A percentile compares a stretch with the other conserved stretches of the same genome.
phyloP scores from a whole-genome alignment of 192 early-diverging fungal genomes.

The Entophlyctis luteolus region DNA sequence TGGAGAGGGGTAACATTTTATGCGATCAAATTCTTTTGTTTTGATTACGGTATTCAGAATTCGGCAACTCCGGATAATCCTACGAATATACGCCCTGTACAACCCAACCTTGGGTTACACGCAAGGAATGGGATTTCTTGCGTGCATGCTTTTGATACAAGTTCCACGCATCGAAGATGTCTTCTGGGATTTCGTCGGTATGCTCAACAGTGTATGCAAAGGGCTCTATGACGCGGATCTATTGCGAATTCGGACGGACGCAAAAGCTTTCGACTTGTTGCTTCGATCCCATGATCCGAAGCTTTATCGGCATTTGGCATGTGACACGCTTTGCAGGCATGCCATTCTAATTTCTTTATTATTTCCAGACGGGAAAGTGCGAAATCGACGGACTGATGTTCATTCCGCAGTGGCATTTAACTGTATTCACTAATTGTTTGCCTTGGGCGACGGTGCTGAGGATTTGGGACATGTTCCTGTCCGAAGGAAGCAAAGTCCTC shows the following conservation, averaged over 20 bases:
- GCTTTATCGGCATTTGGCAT: constrained; percentile 67
- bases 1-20: constrained; percentile 44
- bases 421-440: constrained; percentile 77
- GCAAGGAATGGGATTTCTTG: constrained; percentile 93
- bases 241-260: constrained; percentile 73
- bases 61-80: constrained; percentile 61
- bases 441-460: constrained; percentile 85
- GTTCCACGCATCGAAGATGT: constrained; percentile 73
- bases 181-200: constrained; percentile 83
- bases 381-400: constrained; percentile 82
- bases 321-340: not conserved
- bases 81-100: constrained; percentile 84
- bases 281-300: constrained; percentile 64
- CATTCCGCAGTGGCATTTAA: constrained; percentile 91
- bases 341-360: not conserved
- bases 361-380: not conserved
- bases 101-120: constrained; percentile 86
- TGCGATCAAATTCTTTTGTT: constrained; percentile 7
- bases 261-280: constrained; percentile 73
- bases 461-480: constrained; percentile 90
- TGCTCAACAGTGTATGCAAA: constrained; percentile 67
- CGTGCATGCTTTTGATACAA: constrained; percentile 85
- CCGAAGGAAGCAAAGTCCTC: constrained; percentile 75
- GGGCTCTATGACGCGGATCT: constrained; percentile 77
- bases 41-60: constrained; percentile 33